A percentile compares a stretch with the other conserved stretches of the same genome.
phyloP scores from a whole-genome alignment of 2,329 filamentous ascomycete genomes.

The Chaetomium strumarium region DNA sequence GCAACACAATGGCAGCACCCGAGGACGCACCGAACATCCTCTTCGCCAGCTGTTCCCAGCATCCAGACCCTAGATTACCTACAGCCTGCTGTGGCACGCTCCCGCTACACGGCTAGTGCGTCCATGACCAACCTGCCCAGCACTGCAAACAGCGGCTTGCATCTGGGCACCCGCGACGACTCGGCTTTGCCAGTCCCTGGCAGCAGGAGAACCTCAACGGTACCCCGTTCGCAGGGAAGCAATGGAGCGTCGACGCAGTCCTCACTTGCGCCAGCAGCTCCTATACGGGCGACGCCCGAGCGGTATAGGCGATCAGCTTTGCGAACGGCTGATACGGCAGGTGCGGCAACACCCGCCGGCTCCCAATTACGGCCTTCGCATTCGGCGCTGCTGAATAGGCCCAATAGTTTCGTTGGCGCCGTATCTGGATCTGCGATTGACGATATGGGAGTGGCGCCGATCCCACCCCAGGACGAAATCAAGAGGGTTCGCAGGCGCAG shows the following conservation, averaged over 20 bases:
- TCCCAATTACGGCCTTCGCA: conserved; percentile 33
- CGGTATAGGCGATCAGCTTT: conserved; percentile 68
- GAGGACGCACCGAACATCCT: conserved; percentile 42
- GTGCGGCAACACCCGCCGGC: conserved; percentile 16
- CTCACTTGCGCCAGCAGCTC: conserved; percentile 50
- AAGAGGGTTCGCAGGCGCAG: conserved; percentile 78
- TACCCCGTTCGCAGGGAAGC: conserved; percentile 36
- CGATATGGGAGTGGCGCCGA: conserved; percentile 60
- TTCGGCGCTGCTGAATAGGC: conserved; percentile 37
- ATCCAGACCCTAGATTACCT: conserved; percentile 35
- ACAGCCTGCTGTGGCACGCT: conserved; percentile 27
- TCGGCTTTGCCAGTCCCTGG: conserved; percentile 40
- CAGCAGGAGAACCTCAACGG: conserved; percentile 35
- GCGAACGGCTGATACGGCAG: conserved; percentile 47
- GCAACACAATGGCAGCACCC: conserved; percentile 47
- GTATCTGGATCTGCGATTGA: conserved; percentile 52
- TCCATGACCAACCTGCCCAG: conserved; percentile 38
- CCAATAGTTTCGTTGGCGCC: conserved; percentile 48
- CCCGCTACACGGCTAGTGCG: conserved; percentile 32
- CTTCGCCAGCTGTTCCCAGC: conserved; percentile 40
- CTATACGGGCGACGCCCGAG: conserved; percentile 67
- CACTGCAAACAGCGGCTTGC: conserved; percentile 32
- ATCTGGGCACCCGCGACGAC: conserved; percentile 48
- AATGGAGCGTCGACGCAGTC: conserved; percentile 40
- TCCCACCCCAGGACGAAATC: conserved; percentile 56